phyloP scores from a whole-genome alignment of 495 filamentous ascomycete species.

The Penicillium malachiteum region DNA sequence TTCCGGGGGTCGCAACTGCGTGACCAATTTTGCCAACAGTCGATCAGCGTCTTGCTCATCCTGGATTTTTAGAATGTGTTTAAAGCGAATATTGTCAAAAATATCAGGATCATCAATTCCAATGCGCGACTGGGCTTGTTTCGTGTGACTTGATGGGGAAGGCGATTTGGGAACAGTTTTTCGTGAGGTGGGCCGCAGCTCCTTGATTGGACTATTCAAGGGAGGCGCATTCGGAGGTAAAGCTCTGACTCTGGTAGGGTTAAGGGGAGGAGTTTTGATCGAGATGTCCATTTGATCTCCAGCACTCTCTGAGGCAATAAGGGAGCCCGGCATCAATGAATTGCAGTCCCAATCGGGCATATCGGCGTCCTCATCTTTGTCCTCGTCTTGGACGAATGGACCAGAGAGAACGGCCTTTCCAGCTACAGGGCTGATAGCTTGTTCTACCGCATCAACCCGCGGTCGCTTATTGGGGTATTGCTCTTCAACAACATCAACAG shows the following conservation, averaged over 20 bases:
- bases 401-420: background rate
- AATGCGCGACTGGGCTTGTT: background rate
- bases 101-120: background rate
- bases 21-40: constrained; percentile 15
- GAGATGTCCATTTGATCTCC: background rate
- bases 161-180: background rate
- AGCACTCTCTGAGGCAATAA: no score
- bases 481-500: no score
- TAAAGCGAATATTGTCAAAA: background rate
- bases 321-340: no score
- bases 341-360: background rate
- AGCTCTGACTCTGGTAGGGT: background rate
- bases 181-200: no score
- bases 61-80: background rate
- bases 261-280: background rate
- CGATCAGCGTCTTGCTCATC: background rate
- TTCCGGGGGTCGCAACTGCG: background rate
- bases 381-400: background rate
- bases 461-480: background rate
- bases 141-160: background rate
- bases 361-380: background rate
- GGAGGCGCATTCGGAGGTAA: no score
- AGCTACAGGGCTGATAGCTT: background rate
- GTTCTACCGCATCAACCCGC: background rate
- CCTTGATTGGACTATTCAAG: no score